Percentiles rank a stretch among this genome's conserved stretches.
Evolutionary conservation across 306 rosid genomes (phyloP).

Genomic region (Benincasa hispida): DNA sequence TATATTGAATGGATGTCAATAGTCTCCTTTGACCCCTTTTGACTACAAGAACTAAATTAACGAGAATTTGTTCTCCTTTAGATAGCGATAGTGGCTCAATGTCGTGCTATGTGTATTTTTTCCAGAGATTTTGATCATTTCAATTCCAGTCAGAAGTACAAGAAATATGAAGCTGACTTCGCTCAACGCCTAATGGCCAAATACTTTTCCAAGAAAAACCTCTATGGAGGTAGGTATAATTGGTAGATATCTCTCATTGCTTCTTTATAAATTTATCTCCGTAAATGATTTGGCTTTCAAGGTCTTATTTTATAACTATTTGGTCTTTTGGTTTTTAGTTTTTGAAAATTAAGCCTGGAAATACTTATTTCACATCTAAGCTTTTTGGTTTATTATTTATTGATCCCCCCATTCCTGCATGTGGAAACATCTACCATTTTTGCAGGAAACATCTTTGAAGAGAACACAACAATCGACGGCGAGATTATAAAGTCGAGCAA

Average conservation of each 20-base stretch:
- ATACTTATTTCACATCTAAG: too few species aligned
- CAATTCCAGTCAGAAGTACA: conserved; percentile 26
- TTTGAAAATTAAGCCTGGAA: too few species aligned
- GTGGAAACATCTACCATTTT: neutral
- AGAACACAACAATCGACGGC: conserved; percentile 9
- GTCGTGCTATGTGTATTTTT: conserved; percentile 1
- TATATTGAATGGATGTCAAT: neutral
- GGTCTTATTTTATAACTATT: too few species aligned
- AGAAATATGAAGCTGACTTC: conserved; percentile 40
- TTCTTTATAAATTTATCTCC: neutral
- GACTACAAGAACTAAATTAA: neutral
- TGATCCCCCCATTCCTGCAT: neutral
- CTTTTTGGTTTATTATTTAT: too few species aligned
- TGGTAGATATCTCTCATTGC: neutral
- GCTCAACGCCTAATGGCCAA: conserved; percentile 32
- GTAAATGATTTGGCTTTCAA: neutral
- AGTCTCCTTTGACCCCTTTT: neutral
- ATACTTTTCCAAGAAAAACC: conserved; percentile 34
- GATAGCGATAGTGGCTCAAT: neutral
- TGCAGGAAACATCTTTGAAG: conserved; percentile 37
- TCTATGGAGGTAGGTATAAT: conserved; percentile 30
- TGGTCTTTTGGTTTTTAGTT: too few species aligned
- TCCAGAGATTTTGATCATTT: conserved; percentile 18
- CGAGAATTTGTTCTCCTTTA: neutral
- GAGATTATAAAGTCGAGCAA: conserved; percentile 44